A percentile compares a stretch with the other conserved stretches of the same genome.
phyloP scores from a whole-genome alignment of 768 basidiomycete genomes.

The Podaxis sp. region DNA sequence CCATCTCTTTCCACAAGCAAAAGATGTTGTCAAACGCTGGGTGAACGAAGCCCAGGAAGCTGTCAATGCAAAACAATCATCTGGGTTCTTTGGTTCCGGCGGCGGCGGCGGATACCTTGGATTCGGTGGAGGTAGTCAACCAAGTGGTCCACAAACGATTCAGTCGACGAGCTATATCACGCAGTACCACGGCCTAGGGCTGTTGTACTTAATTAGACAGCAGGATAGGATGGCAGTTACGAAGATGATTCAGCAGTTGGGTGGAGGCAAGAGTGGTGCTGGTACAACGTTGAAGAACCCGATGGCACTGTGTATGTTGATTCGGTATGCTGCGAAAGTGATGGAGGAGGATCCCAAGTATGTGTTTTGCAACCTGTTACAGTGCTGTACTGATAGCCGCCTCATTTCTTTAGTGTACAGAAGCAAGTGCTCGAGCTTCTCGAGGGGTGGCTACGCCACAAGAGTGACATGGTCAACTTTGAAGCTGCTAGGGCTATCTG shows the following conservation, averaged over 20 bases:
- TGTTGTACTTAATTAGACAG: slow-evolving; percentile 92
- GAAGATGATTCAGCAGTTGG: slow-evolving; percentile 98
- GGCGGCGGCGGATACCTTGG: slow-evolving; percentile 68
- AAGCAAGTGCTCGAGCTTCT: slow-evolving; percentile 91
- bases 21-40: slow-evolving; percentile 98
- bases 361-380: slow-evolving; percentile 29
- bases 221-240: slow-evolving; percentile 99
- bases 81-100: slow-evolving; percentile 61
- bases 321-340: slow-evolving; percentile 97
- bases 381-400: slow-evolving; percentile 3
- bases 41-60: slow-evolving; percentile 99
- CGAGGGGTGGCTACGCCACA: slow-evolving; percentile 94
- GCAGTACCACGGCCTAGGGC: slow-evolving; percentile 94
- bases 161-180: slow-evolving; percentile 90
- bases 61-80: slow-evolving; percentile 81
- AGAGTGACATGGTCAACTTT: slow-evolving; percentile 99
- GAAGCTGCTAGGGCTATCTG: slow-evolving; percentile 98
- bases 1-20: slow-evolving; percentile 90
- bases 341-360: slow-evolving; percentile 99
- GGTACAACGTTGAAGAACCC: slow-evolving; percentile 89
- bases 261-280: slow-evolving; percentile 82
- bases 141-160: slow-evolving; percentile 69
- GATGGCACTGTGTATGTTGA: slow-evolving; percentile 98
- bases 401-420: slow-evolving; percentile 61
- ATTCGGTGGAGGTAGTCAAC: slow-evolving; percentile 57